These are phyloP conservation scores for Porcisia deanei DNA, from an alignment of 208 protist species.

Conservation along the genomic window DNA sequence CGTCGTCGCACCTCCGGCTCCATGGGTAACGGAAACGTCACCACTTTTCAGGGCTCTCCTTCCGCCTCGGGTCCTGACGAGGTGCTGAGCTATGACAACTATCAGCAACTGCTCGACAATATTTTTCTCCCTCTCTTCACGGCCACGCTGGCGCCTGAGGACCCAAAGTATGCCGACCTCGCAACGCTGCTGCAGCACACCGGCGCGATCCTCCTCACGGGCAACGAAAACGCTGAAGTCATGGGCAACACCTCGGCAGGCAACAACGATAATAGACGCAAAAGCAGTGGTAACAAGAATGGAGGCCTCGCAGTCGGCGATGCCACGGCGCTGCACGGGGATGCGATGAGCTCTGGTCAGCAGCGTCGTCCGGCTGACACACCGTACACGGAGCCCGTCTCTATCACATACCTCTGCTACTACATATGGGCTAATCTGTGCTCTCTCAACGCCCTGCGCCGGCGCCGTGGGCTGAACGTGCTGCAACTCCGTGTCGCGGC, in stretches of 20 bases:
- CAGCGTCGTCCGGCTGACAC: constrained; percentile 93
- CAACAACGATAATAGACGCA: background rate
- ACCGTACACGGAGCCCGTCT: constrained; percentile 96
- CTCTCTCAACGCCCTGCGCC: constrained; percentile 95
- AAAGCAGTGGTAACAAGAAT: background rate
- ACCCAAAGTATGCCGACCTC: constrained; percentile 89
- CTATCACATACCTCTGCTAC: constrained; percentile 86
- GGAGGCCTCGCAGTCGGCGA: background rate
- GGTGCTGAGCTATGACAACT: constrained; percentile 72
- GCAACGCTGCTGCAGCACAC: constrained; percentile 93
- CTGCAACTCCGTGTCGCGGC: constrained; percentile 88
- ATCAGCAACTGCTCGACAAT: constrained; percentile 96
- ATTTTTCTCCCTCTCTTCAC: constrained; percentile 98
- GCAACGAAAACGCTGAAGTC: constrained; percentile 93
- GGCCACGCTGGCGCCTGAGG: constrained; percentile 94
- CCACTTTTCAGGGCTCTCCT: background rate
- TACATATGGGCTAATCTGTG: constrained; percentile 98
- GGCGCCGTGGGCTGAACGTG: constrained; percentile 82
- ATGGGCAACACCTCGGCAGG: constrained; percentile 2
- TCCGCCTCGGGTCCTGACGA: constrained; percentile 15
- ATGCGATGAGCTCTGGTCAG: constrained; percentile 2
- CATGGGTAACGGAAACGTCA: constrained; percentile 3
- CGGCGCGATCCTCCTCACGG: constrained; percentile 95
- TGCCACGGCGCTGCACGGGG: background rate
- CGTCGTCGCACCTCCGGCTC: background rate